Conservation (phyloP, 352 stramenopile genomes). For the Globisporangium irregulare region DNA sequence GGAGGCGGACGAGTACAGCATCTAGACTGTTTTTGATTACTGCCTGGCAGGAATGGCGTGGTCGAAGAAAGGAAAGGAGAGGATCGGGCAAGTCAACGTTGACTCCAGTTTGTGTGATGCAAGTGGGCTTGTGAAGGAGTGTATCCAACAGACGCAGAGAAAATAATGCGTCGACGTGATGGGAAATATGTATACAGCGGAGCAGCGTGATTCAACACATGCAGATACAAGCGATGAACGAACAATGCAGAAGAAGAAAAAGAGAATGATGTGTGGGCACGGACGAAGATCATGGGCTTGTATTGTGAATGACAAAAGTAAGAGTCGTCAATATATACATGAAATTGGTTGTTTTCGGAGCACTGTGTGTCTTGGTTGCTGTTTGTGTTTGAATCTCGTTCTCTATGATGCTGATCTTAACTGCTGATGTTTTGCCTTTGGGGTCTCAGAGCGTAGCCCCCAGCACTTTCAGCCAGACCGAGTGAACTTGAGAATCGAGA, state of each 20-base stretch:
- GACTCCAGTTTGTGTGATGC: background rate
- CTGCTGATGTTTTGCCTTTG: background rate
- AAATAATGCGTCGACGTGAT: background rate
- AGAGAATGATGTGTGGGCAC: slow-evolving; percentile 3
- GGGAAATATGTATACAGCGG: background rate
- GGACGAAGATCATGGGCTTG: slow-evolving; percentile 5
- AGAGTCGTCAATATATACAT: slow-evolving; percentile 16
- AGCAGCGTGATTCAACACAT: background rate
- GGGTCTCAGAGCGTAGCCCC: too few relatives aligned
- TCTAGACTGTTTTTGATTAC: slow-evolving; percentile 18
- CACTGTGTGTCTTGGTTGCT: background rate
- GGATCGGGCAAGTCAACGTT: background rate
- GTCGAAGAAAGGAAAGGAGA: too few relatives aligned
- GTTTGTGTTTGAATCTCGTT: background rate
- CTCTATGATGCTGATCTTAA: background rate
- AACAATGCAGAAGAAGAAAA: slow-evolving; percentile 4
- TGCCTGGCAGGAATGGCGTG: background rate
- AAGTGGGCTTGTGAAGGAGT: background rate
- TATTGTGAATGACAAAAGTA: slow-evolving; percentile 8
- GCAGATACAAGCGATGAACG: background rate
- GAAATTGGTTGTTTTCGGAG: slow-evolving; percentile 8
- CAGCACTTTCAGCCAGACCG: background rate
- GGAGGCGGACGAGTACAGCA: slow-evolving; percentile 83
- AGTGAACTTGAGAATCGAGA: slow-evolving; percentile 76
- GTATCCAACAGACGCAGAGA: background rate